Base-by-base conservation (phyloP, 345 rosid genomes). In the Syzygium grande region DNA sequence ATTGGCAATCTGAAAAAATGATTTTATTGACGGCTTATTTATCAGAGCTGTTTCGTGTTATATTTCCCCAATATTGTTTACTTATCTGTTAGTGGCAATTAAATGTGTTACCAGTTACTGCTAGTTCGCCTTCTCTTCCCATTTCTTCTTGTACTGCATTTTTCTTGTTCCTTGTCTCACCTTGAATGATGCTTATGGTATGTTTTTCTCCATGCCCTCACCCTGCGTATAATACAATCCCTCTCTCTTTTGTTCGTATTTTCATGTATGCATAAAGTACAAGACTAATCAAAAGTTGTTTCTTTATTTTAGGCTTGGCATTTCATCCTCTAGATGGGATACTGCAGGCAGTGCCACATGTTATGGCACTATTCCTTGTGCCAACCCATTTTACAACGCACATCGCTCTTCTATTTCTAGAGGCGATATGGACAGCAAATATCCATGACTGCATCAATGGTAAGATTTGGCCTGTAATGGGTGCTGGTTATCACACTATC, bases 401-500 rank as follows among this genome's bases (percentile, higher is more conserved):
- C 88, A 46, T 97, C 51, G 96, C 87, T 56, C 96, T 97, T 86
- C 85, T 96, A 84, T 96, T 96, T 90, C 59, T 96, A 1, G 99
- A 97, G 91, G 97, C 93, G 15, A 85, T 96, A 90, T 98, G 99
- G 99, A 96, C 98, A 1, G 95, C 99, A 0, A 98, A 96, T 90
- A 96, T 98, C 77, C 99, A 98, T 56, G 99, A 98, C 84, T 96
- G 99, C 91, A 98, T 98, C 90, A 95, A 98, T 34, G 93, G 89
- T 77, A 94, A 94, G 68, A 51, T 94, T 5, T 96, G 99, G 99
- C 98, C 99, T 5, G 91, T 96, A 34, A 96, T 98, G 99, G 99
- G 99, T 30, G 98, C 99, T 59, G 99, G 99, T 51, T 95, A 95
- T 93, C 99, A 98, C 91, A 98, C 99, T 19, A 94, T 98, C 90